Evolutionary conservation across 257 asterid genomes (phyloP).

Genomic region (Misopates orontium): DNA sequence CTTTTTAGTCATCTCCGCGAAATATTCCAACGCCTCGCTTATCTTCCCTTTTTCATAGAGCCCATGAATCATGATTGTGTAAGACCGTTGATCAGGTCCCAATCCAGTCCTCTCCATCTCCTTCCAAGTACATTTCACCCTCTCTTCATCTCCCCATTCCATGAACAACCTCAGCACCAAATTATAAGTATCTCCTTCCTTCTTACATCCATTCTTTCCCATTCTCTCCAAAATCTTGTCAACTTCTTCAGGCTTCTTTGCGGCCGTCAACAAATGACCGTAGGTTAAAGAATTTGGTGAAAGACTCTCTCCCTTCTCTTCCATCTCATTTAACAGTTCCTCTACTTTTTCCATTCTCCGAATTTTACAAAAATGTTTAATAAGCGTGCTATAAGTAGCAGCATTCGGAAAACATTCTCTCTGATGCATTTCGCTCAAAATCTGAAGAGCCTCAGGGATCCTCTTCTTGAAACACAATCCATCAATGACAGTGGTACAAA

Average conservation of each 20-base stretch:
- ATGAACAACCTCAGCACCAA: slow-evolving; percentile 67
- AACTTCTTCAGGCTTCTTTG: slow-evolving; percentile 56
- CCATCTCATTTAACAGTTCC: slow-evolving; percentile 69
- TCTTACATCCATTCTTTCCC: slow-evolving; percentile 48
- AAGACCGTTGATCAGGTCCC: slow-evolving; percentile 76
- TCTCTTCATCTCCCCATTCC: slow-evolving; percentile 55
- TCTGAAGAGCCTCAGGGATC: slow-evolving; percentile 72
- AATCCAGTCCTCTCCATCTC: slow-evolving; percentile 72
- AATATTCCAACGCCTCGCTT: slow-evolving; percentile 48
- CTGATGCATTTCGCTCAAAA: slow-evolving; percentile 54
- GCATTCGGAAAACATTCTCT: slow-evolving; percentile 50
- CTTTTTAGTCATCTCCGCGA: slow-evolving; percentile 56
- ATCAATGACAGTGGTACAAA: slow-evolving; percentile 73
- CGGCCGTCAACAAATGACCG: slow-evolving; percentile 45
- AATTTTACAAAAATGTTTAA: slow-evolving; percentile 72
- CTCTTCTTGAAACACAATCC: slow-evolving; percentile 90
- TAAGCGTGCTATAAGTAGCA: slow-evolving; percentile 63
- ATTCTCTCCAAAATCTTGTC: slow-evolving; percentile 56
- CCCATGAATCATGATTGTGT: slow-evolving; percentile 68
- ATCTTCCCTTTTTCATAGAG: slow-evolving; percentile 47
- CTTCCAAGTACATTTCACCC: slow-evolving; percentile 48
- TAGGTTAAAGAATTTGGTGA: slow-evolving; percentile 62
- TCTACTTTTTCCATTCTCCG: slow-evolving; percentile 60
- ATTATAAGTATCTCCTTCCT: slow-evolving; percentile 56
- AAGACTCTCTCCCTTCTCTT: slow-evolving; percentile 41